A percentile compares a stretch with the other conserved stretches of the same genome.
phyloP scores from a whole-genome alignment of 495 filamentous ascomycete species.

The Xylaria curta region DNA sequence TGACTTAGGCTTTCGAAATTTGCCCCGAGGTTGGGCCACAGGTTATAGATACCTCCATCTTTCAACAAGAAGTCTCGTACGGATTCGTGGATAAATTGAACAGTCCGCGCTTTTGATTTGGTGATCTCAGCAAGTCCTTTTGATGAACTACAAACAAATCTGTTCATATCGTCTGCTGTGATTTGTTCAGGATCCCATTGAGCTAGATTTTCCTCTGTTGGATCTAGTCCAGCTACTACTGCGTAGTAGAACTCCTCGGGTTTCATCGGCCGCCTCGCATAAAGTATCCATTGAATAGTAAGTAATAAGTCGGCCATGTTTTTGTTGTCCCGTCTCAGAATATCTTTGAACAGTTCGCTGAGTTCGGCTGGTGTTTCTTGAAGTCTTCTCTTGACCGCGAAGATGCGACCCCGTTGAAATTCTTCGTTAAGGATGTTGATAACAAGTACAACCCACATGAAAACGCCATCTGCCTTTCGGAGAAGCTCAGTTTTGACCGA shows the following conservation, averaged over 20 bases:
- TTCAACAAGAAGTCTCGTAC: conserved; percentile 46
- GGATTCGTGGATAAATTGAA: conserved; percentile 56
- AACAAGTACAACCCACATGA: too few relatives aligned
- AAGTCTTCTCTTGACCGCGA: too few relatives aligned
- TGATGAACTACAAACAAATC: conserved; percentile 42
- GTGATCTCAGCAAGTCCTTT: conserved; percentile 47
- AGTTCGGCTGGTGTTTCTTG: too few relatives aligned
- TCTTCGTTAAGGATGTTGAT: too few relatives aligned
- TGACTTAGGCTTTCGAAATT: conserved; percentile 42
- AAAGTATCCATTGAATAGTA: too few relatives aligned
- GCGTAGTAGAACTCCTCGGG: conserved; percentile 28
- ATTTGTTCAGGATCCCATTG: conserved; percentile 24
- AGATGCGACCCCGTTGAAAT: too few relatives aligned
- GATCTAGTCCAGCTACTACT: conserved; percentile 41
- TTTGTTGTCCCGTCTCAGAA: too few relatives aligned
- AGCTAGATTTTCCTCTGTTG: not conserved
- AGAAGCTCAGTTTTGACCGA: conserved; percentile 34
- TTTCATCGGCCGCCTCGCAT: too few relatives aligned
- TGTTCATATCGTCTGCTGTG: conserved; percentile 24
- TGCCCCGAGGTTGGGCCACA: conserved; percentile 31
- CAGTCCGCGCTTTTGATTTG: conserved; percentile 28
- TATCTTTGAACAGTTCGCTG: too few relatives aligned
- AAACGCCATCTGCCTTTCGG: too few relatives aligned
- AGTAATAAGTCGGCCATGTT: too few relatives aligned
- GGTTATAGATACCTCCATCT: conserved; percentile 24